A percentile compares a stretch with the other conserved stretches of the same genome.
Conservation (phyloP, 768 basidiomycete species). For the Daedalea quercina region DNA sequence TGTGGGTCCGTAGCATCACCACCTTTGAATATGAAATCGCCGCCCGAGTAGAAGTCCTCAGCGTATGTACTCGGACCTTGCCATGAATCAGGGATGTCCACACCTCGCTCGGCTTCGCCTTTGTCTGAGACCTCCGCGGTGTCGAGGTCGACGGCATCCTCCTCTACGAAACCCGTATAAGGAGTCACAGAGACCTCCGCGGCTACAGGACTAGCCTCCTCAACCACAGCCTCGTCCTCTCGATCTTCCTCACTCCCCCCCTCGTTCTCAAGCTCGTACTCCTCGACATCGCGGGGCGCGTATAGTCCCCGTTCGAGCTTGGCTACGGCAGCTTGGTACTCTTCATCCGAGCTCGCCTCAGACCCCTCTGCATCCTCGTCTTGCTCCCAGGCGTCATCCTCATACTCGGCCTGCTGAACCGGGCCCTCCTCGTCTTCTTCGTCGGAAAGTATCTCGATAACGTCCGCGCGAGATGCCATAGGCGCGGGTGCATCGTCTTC, state of each 20-base stretch:
- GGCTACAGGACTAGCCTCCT: neutral
- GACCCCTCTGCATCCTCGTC: neutral
- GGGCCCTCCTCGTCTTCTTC: constrained; percentile 1
- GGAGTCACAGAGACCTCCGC: neutral
- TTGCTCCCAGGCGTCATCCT: neutral
- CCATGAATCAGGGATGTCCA: constrained; percentile 36
- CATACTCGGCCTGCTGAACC: neutral
- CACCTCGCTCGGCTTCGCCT: constrained; percentile 5
- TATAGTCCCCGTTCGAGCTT: no score
- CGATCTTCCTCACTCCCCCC: no score
- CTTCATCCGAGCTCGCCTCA: neutral
- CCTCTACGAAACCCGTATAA: neutral
- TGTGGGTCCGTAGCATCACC: constrained; percentile 16
- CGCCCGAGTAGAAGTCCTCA: constrained; percentile 40
- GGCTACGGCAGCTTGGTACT: neutral
- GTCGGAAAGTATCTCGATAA: constrained; percentile 20
- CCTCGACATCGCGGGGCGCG: no score
- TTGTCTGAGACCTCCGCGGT: neutral
- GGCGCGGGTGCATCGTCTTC: constrained; percentile 10
- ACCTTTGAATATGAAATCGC: constrained; percentile 22
- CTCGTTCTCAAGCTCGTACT: no score
- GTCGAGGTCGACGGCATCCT: constrained; percentile 4
- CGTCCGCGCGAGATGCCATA: constrained; percentile 6
- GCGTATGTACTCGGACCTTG: constrained; percentile 31
- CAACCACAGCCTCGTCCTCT: neutral